Evolutionary conservation across 169 alveolate species (phyloP).

Genomic region (Cyclospora cayetanensis): DNA sequence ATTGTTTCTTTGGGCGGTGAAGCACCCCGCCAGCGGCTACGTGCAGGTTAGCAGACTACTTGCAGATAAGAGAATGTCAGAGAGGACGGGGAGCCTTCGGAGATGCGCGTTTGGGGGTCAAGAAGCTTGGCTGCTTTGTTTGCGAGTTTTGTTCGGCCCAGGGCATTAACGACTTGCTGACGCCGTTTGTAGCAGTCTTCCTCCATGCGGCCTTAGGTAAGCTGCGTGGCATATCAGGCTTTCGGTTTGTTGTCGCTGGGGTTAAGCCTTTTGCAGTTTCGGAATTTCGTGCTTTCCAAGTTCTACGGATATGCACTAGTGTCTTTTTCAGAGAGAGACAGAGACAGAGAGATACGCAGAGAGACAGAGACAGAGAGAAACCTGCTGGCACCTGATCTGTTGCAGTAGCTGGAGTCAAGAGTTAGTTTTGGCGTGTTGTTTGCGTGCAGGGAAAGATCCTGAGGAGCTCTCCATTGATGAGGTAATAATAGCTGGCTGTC

Average conservation of each 20-base stretch:
- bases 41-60: slow-evolving; percentile 79
- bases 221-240: not conserved
- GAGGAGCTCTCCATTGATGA: slow-evolving; percentile 32
- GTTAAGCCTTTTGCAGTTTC: not conserved
- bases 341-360: too few species aligned
- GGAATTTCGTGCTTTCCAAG: not conserved
- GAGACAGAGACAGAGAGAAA: too few species aligned
- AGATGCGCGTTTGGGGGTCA: not conserved
- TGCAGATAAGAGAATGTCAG: not conserved
- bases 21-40: slow-evolving; percentile 95
- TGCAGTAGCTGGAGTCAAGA: too few species aligned
- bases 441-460: not conserved
- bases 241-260: too few species aligned
- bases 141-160: slow-evolving; percentile 38
- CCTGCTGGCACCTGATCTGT: too few species aligned
- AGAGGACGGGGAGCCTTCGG: not conserved
- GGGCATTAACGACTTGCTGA: slow-evolving; percentile 93
- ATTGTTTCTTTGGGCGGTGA: slow-evolving; percentile 91
- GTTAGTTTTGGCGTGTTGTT: not conserved
- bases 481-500: not conserved
- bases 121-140: not conserved
- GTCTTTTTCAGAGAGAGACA: too few species aligned
- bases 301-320: too few species aligned
- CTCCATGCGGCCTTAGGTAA: slow-evolving; percentile 71
- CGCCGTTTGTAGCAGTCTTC: slow-evolving; percentile 84